Base-by-base conservation (phyloP, 169 alveolate genomes). In the Amoebophrya sp. region DNA sequence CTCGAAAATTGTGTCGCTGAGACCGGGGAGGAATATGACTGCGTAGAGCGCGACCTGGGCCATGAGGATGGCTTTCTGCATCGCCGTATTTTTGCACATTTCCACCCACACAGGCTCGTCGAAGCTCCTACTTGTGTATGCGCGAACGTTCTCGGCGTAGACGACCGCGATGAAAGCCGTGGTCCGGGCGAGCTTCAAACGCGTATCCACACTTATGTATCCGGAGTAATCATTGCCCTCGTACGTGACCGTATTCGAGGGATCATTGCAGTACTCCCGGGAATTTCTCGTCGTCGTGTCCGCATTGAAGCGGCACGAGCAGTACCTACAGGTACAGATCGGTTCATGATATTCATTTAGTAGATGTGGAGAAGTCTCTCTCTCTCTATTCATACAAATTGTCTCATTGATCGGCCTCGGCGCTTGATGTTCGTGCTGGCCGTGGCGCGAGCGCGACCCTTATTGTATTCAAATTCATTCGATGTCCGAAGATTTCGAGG, bases 61-160 rank as follows among this genome's bases (percentile, higher is more conserved):
- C 88, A 87, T 34, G 41, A 45, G 43, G 67, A 90, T 90, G 42
- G 92, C 90, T 69, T 90, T 43, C 69, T 41, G 69, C 92, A 90
- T 90, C 69, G 41, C 48, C 69, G 40, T 34, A 90, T 90, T 90
- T 4, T 69, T 70, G n/a, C 70, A 43, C 40, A 90, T 42, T 40
- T 87, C 92, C 31, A 41, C 88, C 88, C 88, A 90, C 88, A 90
- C 40, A 20, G 92, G 92, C 31, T 90, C 87, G 23, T 78, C 50
- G 92, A 90, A 90, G 39, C 90, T 78, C 10, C 92, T 48, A 38
- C 90, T 69, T 87, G 87, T 87, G 92, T 90, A 90, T 67, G 92
- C 92, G 42, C 92, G 92, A 43, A 90, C 88, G 87, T 90, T 90
- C 34, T 90, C 92, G 1, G 92, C 41, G 89, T 89, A 90, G 48